Base-by-base conservation (phyloP, 2,329 filamentous ascomycete genomes). In the Ophiocordyceps camponoti-floridani region DNA sequence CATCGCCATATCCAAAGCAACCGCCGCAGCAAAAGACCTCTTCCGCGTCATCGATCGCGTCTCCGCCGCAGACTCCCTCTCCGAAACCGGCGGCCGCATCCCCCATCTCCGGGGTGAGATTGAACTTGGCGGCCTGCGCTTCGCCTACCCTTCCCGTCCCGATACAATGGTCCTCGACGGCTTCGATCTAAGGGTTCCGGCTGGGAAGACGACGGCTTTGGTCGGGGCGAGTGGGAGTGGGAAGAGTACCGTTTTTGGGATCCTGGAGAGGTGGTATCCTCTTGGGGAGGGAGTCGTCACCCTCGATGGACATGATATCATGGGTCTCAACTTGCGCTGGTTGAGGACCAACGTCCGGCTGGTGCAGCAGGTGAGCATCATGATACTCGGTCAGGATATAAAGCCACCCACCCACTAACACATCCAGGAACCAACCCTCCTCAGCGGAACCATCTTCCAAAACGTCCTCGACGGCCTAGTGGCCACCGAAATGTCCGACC, bases 181-280 rank as follows among this genome's bases (percentile, higher is more conserved):
- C 0, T 52, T 73, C 12, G 54, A 60, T 43, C 54, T 73, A 4
- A 55, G 57, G 3, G 63, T 74, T 19, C 62, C 65, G 13, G 60
- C 64, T 4, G 61, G 64, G 14, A 67, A 68, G 47, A 64, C 65
- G 0, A 75, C 70, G 1, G 73, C 73, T 2, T 62, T 77, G 5
- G 72, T 79, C 7, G 75, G 75, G 0, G 61, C 69, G 2, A 75
- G 70, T 18, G 76, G 75, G 0, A 73, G 65, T 4, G 74, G 74
- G 0, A 78, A 78, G 50, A 75, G 70, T 41, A 77, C 73, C 1
- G 64, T 76, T 4, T 66, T 77, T 6, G 70, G 69, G 0, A 56
- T 79, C 2, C 50, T 78, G 1, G 73, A 78, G 52, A 57, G 77
- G 8, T 80, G 78, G 65, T 82, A 80, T 49, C 62, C 70, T 59